Conservation (phyloP, 2,329 filamentous ascomycete species). For the Venturia carpophila region DNA sequence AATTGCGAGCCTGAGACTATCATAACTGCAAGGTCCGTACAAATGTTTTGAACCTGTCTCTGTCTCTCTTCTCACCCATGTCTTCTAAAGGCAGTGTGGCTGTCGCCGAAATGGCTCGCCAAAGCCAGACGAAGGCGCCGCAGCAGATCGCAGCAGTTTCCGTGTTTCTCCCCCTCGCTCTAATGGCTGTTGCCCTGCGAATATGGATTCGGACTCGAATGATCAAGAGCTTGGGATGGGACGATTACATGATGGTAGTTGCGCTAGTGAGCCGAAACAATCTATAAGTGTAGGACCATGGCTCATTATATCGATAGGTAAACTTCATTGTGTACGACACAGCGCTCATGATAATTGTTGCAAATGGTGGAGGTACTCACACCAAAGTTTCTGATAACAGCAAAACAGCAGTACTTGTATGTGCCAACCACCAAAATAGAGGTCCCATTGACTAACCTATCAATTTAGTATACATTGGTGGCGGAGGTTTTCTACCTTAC, state of each 20-base stretch:
- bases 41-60: neutral
- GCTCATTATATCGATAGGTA: slow-evolving; percentile 6
- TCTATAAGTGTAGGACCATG: too few relatives aligned
- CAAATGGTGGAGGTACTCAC: slow-evolving; percentile 18
- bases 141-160: slow-evolving; percentile 14
- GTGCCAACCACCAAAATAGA: neutral
- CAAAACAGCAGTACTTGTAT: slow-evolving; percentile 12
- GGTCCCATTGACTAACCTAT: neutral
- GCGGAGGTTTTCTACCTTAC: slow-evolving; percentile 34
- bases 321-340: slow-evolving; percentile 16
- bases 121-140: slow-evolving; percentile 13
- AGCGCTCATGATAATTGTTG: slow-evolving; percentile 17
- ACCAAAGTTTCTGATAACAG: neutral
- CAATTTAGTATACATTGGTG: slow-evolving; percentile 23
- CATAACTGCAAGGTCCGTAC: neutral
- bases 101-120: neutral
- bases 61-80: neutral
- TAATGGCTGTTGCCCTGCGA: slow-evolving; percentile 15
- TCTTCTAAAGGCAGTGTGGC: neutral
- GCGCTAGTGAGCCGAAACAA: slow-evolving; percentile 11
- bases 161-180: slow-evolving; percentile 17
- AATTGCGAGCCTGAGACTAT: neutral
- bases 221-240: slow-evolving; percentile 18
- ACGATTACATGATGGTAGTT: slow-evolving; percentile 18
- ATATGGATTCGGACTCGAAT: slow-evolving; percentile 17